Conservation (phyloP, 495 filamentous ascomycete species). For the Penicillium taxi region DNA sequence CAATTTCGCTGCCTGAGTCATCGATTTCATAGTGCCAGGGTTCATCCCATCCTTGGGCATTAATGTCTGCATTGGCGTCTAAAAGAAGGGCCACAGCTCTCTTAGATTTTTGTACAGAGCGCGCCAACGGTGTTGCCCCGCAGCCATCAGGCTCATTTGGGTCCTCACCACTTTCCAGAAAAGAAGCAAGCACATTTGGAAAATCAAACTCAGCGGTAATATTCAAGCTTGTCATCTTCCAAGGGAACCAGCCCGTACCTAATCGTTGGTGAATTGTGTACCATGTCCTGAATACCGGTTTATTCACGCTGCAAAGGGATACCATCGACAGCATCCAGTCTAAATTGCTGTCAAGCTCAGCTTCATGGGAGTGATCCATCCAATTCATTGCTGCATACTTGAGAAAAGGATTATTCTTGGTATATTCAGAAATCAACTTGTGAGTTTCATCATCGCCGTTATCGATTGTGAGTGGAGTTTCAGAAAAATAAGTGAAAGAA, state of each 20-base stretch:
- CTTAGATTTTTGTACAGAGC: constrained; percentile 3
- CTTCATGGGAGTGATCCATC: background rate
- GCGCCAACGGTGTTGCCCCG: constrained; percentile 5
- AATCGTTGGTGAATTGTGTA: constrained; percentile 2
- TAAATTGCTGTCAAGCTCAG: background rate
- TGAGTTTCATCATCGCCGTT: background rate
- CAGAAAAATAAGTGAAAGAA: constrained; percentile 5
- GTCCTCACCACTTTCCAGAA: constrained; percentile 4
- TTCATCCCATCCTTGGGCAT: constrained; percentile 1
- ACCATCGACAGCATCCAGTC: constrained; percentile 3
- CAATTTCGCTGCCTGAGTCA: background rate
- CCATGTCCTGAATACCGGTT: constrained; percentile 3
- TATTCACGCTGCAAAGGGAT: constrained; percentile 3
- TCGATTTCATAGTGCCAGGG: background rate
- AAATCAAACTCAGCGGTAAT: constrained; percentile 2
- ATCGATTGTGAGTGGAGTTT: constrained; percentile 1
- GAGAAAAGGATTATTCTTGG: background rate
- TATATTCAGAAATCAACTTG: constrained; percentile 1
- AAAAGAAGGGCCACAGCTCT: constrained; percentile 4
- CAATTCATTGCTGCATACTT: constrained; percentile 3
- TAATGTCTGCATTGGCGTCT: constrained; percentile 6
- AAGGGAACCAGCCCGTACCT: background rate
- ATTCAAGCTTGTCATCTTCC: constrained; percentile 4
- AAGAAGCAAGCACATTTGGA: constrained; percentile 2
- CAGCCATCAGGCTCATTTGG: constrained; percentile 4